Conservation (phyloP, 2,329 filamentous ascomycete species). For the Epichloe baconii region DNA sequence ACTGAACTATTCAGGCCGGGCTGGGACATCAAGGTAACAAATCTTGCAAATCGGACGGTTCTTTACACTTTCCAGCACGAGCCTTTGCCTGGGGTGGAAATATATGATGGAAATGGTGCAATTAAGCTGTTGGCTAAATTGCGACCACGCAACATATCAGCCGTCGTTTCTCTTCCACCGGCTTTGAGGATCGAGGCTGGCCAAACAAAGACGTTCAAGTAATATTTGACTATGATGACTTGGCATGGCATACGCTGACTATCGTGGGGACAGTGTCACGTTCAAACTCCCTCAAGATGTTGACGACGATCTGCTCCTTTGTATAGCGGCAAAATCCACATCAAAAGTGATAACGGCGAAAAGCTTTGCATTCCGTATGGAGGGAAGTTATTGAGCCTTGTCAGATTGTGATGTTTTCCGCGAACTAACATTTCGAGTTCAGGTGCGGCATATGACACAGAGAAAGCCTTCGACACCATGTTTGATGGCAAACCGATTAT, state of each 20-base stretch:
- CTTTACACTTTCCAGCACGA: slow-evolving; percentile 29
- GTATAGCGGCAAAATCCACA: slow-evolving; percentile 30
- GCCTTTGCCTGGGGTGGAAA: slow-evolving; percentile 25
- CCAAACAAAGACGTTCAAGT: slow-evolving; percentile 16
- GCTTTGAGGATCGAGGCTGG: slow-evolving; percentile 16
- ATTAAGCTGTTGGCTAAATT: slow-evolving; percentile 16
- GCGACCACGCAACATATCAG: slow-evolving; percentile 15
- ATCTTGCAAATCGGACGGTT: slow-evolving; percentile 25
- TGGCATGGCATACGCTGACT: neutral
- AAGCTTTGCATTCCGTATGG: slow-evolving; percentile 29
- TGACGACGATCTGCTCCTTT: slow-evolving; percentile 23
- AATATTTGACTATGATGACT: neutral
- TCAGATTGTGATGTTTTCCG: neutral
- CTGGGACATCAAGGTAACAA: slow-evolving; percentile 28
- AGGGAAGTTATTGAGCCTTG: slow-evolving; percentile 12
- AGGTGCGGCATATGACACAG: slow-evolving; percentile 25
- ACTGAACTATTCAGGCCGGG: slow-evolving; percentile 26
- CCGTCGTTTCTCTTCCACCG: slow-evolving; percentile 17
- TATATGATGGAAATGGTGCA: slow-evolving; percentile 17
- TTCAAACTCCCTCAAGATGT: slow-evolving; percentile 17
- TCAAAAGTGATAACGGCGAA: slow-evolving; percentile 27
- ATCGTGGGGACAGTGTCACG: slow-evolving; percentile 11
- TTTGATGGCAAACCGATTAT: slow-evolving; percentile 16
- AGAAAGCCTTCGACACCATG: slow-evolving; percentile 26
- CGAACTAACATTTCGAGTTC: neutral